Base-by-base conservation (phyloP, 164 flowering plant species). In the Vitis cinerea region DNA sequence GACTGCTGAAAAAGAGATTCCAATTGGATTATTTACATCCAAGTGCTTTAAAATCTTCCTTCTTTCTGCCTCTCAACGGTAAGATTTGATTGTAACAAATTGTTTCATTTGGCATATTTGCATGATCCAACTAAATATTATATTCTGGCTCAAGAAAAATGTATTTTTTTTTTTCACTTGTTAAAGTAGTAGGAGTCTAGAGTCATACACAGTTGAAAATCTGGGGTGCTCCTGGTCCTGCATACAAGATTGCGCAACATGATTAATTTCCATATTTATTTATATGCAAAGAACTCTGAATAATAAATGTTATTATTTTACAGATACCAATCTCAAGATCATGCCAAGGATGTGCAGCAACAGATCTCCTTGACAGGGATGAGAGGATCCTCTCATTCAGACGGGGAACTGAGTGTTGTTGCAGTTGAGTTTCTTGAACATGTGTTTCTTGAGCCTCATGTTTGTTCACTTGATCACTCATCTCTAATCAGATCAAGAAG, bases 271-370 rank as follows among this genome's bases (percentile, higher is more conserved):
- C 15, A 47, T 4, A 4, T 12, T 49, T 44, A 27, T 19, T 12
- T 48, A 66, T 47, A 70, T 19, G 8, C 50, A 64, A 62, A 13
- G 29, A 47, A 50, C 10, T 12, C 16, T 17, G 10, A 57, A 65
- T n/a, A 66, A 10, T 14, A 13, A 44, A 61, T 10, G 68, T 30
- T 10, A 55, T 53, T 3, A 12, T 11, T 50, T 8, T 17, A 61
- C 47, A 54, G 27, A 59, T 87, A 89, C 93, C 93, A 70, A 89
- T 85, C 71, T 89, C 93, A 73, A 89, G 91, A 83, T 89, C 94
- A 77, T 86, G 94, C 94, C 94, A 89, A 66, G 94, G 94, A 75
- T 89, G 94, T 48, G 94, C 94, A 79, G 91, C 94, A 50, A 84
- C 88, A 15, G 91, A 84, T 84, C 94, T 83, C 81, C 86, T 85